These are phyloP conservation scores for Castanopsis chinensis DNA, from an alignment of 306 rosid species.

Conservation along the genomic window DNA sequence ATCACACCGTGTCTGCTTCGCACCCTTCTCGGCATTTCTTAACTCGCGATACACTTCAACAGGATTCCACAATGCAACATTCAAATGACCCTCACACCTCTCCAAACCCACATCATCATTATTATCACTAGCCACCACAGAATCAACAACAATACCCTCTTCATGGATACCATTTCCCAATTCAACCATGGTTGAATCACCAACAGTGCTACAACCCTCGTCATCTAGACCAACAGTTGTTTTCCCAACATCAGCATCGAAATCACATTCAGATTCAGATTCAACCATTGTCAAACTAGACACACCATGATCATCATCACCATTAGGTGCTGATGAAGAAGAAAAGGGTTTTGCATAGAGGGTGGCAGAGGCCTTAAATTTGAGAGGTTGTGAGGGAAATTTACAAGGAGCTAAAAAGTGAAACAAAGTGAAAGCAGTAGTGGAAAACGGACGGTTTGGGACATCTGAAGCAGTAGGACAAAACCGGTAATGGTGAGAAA, in stretches of 20 bases:
- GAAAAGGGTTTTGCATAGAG: no score
- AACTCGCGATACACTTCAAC: no score
- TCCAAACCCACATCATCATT: no score
- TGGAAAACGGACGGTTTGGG: constrained; percentile 31
- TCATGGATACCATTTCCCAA: no score
- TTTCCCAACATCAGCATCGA: constrained; percentile 52
- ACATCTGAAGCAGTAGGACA: constrained; percentile 14
- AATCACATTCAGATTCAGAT: constrained; percentile 19
- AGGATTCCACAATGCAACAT: no score
- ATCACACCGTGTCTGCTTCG: constrained; percentile 33
- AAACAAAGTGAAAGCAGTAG: constrained; percentile 1
- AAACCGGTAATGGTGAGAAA: constrained; percentile 3
- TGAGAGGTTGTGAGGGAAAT: constrained; percentile 20
- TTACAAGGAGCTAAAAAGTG: constrained; percentile 6
- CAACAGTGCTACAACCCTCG: not conserved
- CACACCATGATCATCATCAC: no score
- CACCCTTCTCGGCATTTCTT: not conserved
- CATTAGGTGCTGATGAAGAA: no score
- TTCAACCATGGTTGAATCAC: not conserved
- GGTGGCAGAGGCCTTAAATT: constrained; percentile 8
- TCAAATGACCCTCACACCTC: no score
- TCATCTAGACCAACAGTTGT: no score
- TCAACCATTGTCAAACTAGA: no score
- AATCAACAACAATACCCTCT: no score
- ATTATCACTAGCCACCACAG: no score